Conservation (phyloP, 148 eudicot species). For the Camellia granthamiana region DNA sequence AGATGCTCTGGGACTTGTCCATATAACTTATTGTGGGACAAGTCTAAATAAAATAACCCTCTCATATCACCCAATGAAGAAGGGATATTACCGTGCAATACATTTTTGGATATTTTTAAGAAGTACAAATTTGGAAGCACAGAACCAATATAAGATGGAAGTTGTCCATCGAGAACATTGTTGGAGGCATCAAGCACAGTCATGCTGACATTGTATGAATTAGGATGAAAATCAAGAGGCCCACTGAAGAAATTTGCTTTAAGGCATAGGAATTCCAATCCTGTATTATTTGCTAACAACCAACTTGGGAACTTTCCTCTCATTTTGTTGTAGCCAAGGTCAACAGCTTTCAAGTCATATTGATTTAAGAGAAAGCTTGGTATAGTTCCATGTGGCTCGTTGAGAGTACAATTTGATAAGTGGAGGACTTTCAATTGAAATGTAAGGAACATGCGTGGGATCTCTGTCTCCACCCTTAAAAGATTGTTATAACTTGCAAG, state of each 20-base stretch:
- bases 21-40: neutral
- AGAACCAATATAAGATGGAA: neutral
- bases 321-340: neutral
- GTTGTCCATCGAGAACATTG: neutral
- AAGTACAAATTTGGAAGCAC: neutral
- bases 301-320: neutral
- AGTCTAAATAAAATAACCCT: neutral
- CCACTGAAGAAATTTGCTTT: neutral
- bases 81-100: conserved; percentile 15
- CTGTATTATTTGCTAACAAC: neutral
- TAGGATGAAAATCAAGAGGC: neutral
- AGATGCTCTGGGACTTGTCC: neutral
- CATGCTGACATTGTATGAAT: no score
- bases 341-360: neutral
- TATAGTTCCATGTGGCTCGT: neutral
- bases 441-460: neutral
- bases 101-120: conserved; percentile 14
- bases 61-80: conserved; percentile 13
- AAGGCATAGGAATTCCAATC: neutral
- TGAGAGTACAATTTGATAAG: neutral
- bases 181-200: no score
- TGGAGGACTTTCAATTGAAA: neutral
- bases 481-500: neutral
- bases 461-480: neutral
- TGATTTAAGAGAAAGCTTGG: neutral